Conservation (phyloP, 495 filamentous ascomycete species). For the Talaromyces borbonicus region DNA sequence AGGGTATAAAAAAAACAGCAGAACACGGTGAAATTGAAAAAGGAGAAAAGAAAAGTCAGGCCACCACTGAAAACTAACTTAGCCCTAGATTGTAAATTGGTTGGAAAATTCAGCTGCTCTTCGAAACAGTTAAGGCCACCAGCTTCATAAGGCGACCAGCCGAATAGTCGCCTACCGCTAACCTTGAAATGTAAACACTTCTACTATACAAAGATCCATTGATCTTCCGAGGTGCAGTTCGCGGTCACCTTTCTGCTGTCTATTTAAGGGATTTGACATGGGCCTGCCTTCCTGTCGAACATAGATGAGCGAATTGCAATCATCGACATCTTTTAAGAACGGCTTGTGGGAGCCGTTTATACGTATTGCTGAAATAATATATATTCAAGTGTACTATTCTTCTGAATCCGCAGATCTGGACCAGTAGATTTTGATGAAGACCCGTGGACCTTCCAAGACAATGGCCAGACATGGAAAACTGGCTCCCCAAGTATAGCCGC, state of each 20-base stretch:
- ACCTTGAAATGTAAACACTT: neutral
- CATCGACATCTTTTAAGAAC: constrained; percentile 15
- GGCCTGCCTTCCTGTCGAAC: constrained; percentile 27
- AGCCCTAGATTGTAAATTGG: too few relatives aligned
- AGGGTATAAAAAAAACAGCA: too few relatives aligned
- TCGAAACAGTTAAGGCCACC: too few relatives aligned
- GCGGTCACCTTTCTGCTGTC: neutral
- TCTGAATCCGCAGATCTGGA: constrained; percentile 27
- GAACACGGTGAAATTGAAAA: too few relatives aligned
- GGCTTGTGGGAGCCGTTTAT: constrained; percentile 40
- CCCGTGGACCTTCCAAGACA: constrained; percentile 32
- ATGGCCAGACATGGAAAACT: constrained; percentile 27
- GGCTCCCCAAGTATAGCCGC: constrained; percentile 24
- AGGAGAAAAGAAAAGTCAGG: too few relatives aligned
- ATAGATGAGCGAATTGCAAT: constrained; percentile 18
- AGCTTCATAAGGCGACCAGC: too few relatives aligned
- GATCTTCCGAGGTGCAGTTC: neutral
- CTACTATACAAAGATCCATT: neutral
- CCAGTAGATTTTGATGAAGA: constrained; percentile 36
- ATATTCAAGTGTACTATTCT: constrained; percentile 35
- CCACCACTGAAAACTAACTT: too few relatives aligned
- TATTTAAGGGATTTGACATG: constrained; percentile 15
- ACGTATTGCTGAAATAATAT: constrained; percentile 22
- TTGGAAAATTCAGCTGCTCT: too few relatives aligned
- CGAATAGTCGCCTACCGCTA: too few relatives aligned